Percentiles rank a stretch among this genome's conserved stretches.
These are phyloP conservation scores for Pelargonium nanum DNA, from an alignment of 345 rosid genomes.

Conservation along the genomic window DNA sequence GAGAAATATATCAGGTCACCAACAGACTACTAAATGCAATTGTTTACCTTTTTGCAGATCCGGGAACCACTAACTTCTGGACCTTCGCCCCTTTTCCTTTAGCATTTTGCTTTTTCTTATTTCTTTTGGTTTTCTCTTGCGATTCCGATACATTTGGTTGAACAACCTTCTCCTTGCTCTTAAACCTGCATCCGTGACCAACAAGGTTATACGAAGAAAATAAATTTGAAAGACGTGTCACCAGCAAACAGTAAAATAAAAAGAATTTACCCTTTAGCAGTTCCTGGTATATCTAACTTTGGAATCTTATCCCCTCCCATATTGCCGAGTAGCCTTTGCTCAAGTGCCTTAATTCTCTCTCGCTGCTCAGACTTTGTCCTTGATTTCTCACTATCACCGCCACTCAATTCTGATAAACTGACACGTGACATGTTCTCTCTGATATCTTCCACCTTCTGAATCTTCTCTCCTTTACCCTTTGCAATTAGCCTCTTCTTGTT, in stretches of 20 bases:
- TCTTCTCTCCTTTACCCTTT: slow-evolving; percentile 1
- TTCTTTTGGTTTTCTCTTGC: background rate
- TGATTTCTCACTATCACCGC: background rate
- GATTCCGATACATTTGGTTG: background rate
- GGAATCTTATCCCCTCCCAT: slow-evolving; percentile 1
- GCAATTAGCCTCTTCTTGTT: slow-evolving; percentile 1
- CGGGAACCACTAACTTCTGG: slow-evolving; percentile 34
- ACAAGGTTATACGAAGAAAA: background rate
- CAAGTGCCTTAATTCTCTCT: slow-evolving; percentile 13
- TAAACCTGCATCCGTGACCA: background rate
- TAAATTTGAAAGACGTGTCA: background rate
- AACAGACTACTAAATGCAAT: background rate
- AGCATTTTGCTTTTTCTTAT: slow-evolving; percentile 22
- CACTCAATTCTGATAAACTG: too few species aligned
- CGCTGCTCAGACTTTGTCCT: slow-evolving; percentile 4
- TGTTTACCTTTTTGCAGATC: slow-evolving; percentile 54
- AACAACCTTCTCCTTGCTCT: background rate
- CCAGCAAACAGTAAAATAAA: background rate
- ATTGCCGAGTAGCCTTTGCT: slow-evolving; percentile 9
- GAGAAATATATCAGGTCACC: background rate
- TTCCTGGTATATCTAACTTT: slow-evolving; percentile 13
- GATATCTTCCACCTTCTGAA: background rate
- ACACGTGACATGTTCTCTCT: too few species aligned
- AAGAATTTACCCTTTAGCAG: slow-evolving; percentile 14
- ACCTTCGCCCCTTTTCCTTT: slow-evolving; percentile 28